phyloP scores from a whole-genome alignment of 306 rosid genomes.

The Adenanthera pavonina region DNA sequence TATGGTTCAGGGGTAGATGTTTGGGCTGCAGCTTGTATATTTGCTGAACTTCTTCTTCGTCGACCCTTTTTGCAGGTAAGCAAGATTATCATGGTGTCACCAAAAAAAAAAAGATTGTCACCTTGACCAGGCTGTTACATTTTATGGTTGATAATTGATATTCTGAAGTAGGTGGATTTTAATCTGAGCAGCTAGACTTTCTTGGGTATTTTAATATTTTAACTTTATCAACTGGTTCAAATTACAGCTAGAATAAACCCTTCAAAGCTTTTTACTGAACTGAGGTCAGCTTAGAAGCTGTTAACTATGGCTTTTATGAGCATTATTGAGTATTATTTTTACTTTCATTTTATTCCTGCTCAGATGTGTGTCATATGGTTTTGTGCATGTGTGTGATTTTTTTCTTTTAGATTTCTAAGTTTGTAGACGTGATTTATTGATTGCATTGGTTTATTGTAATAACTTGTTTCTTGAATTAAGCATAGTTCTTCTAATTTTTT shows the following conservation, averaged over 20 bases:
- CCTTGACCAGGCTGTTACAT: background rate
- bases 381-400: background rate
- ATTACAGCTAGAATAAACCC: slow-evolving; percentile 5
- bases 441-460: slow-evolving; percentile 20
- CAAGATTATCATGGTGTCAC: background rate
- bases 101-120: background rate
- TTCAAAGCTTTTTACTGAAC: background rate
- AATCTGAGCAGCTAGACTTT: background rate
- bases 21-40: slow-evolving; percentile 98
- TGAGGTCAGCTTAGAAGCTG: slow-evolving; percentile 24
- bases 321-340: slow-evolving; percentile 30
- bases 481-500: slow-evolving; percentile 29
- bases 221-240: slow-evolving; percentile 1
- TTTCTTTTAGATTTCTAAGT: background rate
- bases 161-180: slow-evolving; percentile 15
- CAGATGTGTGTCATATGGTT: background rate
- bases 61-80: slow-evolving; percentile 89
- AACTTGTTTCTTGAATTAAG: slow-evolving; percentile 20
- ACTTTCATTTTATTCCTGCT: slow-evolving; percentile 21
- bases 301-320: slow-evolving; percentile 9
- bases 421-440: background rate
- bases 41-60: slow-evolving; percentile 89
- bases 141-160: slow-evolving; percentile 13
- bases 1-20: slow-evolving; percentile 95
- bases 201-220: slow-evolving; percentile 22